Conservation (phyloP, 176 grass and related monocot genomes). For the Eragrostis curvula region DNA sequence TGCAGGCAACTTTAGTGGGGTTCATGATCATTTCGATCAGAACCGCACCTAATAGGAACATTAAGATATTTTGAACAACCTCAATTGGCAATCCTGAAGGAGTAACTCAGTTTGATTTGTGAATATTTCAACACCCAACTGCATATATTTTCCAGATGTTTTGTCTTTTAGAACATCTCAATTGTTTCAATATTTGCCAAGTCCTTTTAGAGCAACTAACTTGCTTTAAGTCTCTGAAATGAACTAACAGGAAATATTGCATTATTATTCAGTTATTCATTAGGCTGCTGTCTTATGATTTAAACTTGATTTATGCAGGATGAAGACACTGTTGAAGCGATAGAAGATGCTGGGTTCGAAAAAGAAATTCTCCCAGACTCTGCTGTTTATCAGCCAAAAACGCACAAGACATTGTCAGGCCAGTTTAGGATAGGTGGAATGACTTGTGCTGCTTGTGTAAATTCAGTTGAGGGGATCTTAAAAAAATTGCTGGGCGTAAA, state of each 20-base stretch:
- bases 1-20: background rate
- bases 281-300: background rate
- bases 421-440: conserved; percentile 96
- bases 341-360: conserved; percentile 95
- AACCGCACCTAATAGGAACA: background rate
- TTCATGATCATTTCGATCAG: background rate
- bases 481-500: conserved; percentile 81
- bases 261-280: background rate
- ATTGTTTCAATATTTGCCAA: background rate
- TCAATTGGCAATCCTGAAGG: background rate
- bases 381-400: conserved; percentile 61
- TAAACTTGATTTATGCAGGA: conserved; percentile 65
- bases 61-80: background rate
- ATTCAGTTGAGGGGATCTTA: conserved; percentile 89
- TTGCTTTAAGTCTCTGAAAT: conserved; percentile 24
- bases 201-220: background rate
- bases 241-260: background rate
- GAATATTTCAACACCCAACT: background rate
- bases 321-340: conserved; percentile 80
- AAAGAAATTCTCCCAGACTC: conserved; percentile 84
- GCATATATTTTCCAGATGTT: conserved; percentile 9
- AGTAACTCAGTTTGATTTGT: background rate
- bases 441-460: conserved; percentile 95
- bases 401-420: conserved; percentile 65
- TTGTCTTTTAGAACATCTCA: background rate